phyloP scores from a whole-genome alignment of 176 grass and related monocot genomes.

The Olyra latifolia region DNA sequence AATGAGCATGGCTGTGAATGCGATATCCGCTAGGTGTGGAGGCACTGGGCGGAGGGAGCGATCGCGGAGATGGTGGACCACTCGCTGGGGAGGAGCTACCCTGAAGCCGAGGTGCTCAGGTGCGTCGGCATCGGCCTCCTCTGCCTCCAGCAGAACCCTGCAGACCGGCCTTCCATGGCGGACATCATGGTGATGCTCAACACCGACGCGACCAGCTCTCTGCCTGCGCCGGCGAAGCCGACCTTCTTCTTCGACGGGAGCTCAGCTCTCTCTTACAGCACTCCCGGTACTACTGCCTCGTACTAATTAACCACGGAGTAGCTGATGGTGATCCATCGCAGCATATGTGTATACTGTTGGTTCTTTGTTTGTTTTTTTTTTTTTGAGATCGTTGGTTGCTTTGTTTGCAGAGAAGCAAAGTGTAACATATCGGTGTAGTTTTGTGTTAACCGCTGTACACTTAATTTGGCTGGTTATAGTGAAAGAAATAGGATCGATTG shows the following conservation, averaged over 20 bases:
- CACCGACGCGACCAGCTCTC: constrained; percentile 6
- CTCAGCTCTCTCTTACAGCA: not conserved
- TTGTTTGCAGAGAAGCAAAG: too few relatives aligned
- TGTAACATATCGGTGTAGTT: too few relatives aligned
- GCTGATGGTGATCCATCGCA: too few relatives aligned
- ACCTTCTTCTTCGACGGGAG: constrained; percentile 25
- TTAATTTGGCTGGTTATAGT: too few relatives aligned
- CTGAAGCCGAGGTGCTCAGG: constrained; percentile 30
- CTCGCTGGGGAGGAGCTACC: constrained; percentile 23
- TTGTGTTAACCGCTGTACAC: too few relatives aligned
- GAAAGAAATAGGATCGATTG: too few relatives aligned
- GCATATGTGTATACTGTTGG: too few relatives aligned
- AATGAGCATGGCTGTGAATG: not conserved
- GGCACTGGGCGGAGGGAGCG: constrained; percentile 43
- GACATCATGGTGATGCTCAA: constrained; percentile 48
- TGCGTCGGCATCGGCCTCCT: constrained; percentile 43
- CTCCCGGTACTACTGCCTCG: not conserved
- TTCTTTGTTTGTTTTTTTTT: too few relatives aligned
- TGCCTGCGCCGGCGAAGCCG: constrained; percentile 9
- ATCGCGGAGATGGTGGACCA: constrained; percentile 39
- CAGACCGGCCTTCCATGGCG: constrained; percentile 49
- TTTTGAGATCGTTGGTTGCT: too few relatives aligned
- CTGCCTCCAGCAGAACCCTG: constrained; percentile 51
- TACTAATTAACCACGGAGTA: not conserved
- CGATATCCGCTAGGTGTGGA: constrained; percentile 49